phyloP scores from a whole-genome alignment of 1,139 yeast genomes.

The Saccharomycopsis hybrid region DNA sequence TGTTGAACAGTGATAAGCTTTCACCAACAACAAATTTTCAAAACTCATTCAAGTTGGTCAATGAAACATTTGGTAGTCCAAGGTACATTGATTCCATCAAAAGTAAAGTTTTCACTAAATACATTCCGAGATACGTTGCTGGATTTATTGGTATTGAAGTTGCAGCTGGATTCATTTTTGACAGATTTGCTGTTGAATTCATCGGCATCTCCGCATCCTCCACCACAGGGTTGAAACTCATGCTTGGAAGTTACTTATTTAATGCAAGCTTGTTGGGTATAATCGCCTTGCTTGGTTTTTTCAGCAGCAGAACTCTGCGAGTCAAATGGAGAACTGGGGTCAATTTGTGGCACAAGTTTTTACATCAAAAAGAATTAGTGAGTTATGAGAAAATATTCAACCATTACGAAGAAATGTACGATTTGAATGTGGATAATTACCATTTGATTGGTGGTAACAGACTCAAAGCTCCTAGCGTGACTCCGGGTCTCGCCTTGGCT shows the following conservation, averaged over 20 bases:
- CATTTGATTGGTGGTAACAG: conserved; percentile 16
- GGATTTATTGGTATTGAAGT: conserved; percentile 15
- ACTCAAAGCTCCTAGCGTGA: background rate
- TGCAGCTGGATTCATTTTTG: conserved; percentile 8
- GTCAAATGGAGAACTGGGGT: conserved; percentile 21
- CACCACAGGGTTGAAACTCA: conserved; percentile 14
- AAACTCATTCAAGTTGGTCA: conserved; percentile 17
- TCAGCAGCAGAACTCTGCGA: conserved; percentile 16
- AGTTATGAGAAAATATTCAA: conserved; percentile 18
- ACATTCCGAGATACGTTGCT: conserved; percentile 16
- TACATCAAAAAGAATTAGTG: conserved; percentile 19
- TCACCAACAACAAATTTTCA: conserved; percentile 15
- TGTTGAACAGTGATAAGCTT: conserved; percentile 9
- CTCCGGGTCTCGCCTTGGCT: background rate
- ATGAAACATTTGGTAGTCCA: conserved; percentile 15
- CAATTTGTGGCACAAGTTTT: conserved; percentile 15
- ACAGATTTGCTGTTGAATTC: conserved; percentile 10
- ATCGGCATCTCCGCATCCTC: conserved; percentile 12
- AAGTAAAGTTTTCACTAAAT: conserved; percentile 11
- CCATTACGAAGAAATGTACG: conserved; percentile 20
- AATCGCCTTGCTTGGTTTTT: conserved; percentile 14
- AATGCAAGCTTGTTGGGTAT: conserved; percentile 19
- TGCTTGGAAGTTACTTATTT: conserved; percentile 21
- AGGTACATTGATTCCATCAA: conserved; percentile 8
- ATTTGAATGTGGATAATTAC: conserved; percentile 18